Evolutionary conservation across 495 filamentous ascomycete genomes (phyloP), one percentile per base, ranked within the genome.

Genomic region (Penicillium verhagenii): DNA sequence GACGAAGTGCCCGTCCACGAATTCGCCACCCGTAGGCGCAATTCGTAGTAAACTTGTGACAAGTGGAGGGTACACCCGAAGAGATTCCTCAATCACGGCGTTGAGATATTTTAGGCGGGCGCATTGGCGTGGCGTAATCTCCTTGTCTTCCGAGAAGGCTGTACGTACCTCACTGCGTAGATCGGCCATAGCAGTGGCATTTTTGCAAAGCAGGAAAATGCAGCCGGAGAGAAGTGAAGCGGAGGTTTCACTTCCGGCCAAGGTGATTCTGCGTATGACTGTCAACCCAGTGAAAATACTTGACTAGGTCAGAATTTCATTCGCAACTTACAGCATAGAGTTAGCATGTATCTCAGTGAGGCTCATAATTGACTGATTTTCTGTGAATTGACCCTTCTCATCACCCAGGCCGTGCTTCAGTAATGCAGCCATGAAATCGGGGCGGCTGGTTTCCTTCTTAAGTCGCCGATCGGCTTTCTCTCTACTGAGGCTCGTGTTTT

Each of bases 1-100:
- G 3, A 53, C 28, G 18, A 26, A 5, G 4, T 46, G 5, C 2
- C 20, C 50, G 24, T 53, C 40, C 6, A 53, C 31, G 11, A 5
- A 13, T 24, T 24, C 50, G 1, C 50, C 50, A 16, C 40, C 40
- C 2, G 11, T 11, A 24, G 28, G 26, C 4, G 33, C 31, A 2
- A 45, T 9, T 19, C 50, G n/a, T 19, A 28, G 39, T 31, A 53
- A 21, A 13, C 19, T 25, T 4, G 25, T 53, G n/a, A 25, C 42
- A 2, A 53, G 13, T 3, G 50, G 50, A 16, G 40, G 50, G n/a
- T 45, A 53, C 25, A 53, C 1, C 3, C 50, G 28, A 1, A 53
- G 28, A 21, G 50, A 44, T 33, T 53, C 50, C 25, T 53, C 39
- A 11, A 46, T 53, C 9, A 53, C 50, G 11, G 39, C 50, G n/a